These are phyloP conservation scores for Dictyostelium capitatum DNA, from an alignment of 78 protist genomes.

Conservation along the genomic window DNA sequence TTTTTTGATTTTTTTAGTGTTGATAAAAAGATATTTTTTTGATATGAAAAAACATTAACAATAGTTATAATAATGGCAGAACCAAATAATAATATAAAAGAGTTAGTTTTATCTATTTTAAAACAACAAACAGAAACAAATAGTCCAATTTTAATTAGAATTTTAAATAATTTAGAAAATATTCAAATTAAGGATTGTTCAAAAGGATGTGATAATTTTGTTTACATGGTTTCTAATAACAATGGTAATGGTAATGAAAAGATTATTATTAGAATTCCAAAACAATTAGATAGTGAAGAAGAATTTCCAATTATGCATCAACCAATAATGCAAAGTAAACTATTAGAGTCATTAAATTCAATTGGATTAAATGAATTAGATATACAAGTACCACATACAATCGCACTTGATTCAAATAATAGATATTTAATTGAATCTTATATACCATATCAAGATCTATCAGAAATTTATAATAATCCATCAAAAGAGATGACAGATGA, in stretches of 20 bases:
- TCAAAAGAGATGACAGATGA: conserved; percentile 1
- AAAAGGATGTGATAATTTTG: conserved; percentile 59
- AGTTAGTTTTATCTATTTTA: neutral
- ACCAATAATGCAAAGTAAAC: conserved; percentile 37
- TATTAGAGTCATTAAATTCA: neutral
- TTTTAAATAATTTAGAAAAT: neutral
- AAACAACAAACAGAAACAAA: too few relatives aligned
- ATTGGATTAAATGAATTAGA: neutral
- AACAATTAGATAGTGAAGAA: neutral
- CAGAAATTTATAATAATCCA: conserved; percentile 15
- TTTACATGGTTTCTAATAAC: neutral
- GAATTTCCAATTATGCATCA: conserved; percentile 59
- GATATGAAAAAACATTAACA: too few relatives aligned
- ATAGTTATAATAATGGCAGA: too few relatives aligned
- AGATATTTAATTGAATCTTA: conserved; percentile 29
- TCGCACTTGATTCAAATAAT: neutral
- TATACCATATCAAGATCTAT: conserved; percentile 13
- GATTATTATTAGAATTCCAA: conserved; percentile 41
- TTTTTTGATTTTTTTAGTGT: too few relatives aligned
- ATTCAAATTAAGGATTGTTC: conserved; percentile 50
- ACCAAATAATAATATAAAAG: too few relatives aligned
- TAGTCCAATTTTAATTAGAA: too few relatives aligned
- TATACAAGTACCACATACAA: neutral
- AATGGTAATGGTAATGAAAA: neutral
- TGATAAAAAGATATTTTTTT: too few relatives aligned